Evolutionary conservation across 2,329 filamentous ascomycete species (phyloP), one percentile per base, ranked within the genome.

Genomic region (Ceratocystis ficicola): DNA sequence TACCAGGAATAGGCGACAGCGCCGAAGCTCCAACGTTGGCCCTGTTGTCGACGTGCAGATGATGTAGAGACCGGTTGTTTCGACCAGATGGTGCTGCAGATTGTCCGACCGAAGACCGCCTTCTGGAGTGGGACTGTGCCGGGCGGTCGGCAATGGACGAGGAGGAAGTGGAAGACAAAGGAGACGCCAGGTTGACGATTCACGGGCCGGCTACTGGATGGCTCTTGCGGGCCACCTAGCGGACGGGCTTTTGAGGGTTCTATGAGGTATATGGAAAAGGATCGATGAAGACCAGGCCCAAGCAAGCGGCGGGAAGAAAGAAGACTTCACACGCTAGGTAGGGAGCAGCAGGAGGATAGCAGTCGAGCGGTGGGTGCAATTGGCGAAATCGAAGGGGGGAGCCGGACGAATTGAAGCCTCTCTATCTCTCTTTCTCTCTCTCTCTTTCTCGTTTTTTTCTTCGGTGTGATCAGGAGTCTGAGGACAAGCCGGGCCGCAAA

Each of bases 81-180:
- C 66, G 64, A 70, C 71, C 64, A 72, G 70, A 62, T 71, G 73
- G 69, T 72, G 71, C 69, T 75, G 72, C 64, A 73, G 69, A 57
- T 72, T 73, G 71, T 67, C 72, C 75, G 63, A 75, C 75, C 62
- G 80, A 78, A 66, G 80, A 81, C 73, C 77, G 77, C 71, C 79
- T 76, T 71, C 79, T 76, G 71, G 80, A 80, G 70, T 82, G 79
- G 62, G 77, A 77, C 67, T 75, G 75, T 65, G 73, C 71, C 68
- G 79, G 77, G 70, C 77, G 75, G 74, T 80, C 79, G 75, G 76
- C 79, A 71, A 77, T 78, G 71, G 81, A 81, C 74, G 82, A 83
- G 68, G 82, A 81, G 73, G 80, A 81, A 70, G 78, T 76, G 46
- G 66, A 68, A 57, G 66, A 63, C 41, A 61, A 52, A 17, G 61